Evolutionary conservation across 2,329 filamentous ascomycete genomes (phyloP).

Genomic region (Ceratocystis ficicola): DNA sequence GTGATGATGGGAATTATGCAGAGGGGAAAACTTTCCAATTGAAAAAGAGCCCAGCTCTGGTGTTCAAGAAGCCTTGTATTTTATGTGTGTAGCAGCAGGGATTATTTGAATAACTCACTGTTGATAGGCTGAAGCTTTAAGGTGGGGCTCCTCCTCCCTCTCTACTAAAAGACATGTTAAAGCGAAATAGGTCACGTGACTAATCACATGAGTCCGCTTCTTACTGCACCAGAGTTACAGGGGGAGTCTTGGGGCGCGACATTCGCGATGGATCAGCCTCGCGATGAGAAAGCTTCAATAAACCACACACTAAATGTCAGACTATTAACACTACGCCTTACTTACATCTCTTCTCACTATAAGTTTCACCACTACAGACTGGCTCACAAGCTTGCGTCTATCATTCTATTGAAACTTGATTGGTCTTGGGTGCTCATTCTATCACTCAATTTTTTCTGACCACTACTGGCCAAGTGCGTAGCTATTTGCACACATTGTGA

Average conservation of each 20-base stretch:
- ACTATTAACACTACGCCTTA: neutral
- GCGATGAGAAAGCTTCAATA: conserved; percentile 15
- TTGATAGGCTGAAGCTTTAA: conserved; percentile 12
- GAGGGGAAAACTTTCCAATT: neutral
- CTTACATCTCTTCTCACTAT: neutral
- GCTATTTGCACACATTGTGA: neutral
- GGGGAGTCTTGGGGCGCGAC: conserved; percentile 15
- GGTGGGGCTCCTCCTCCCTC: neutral
- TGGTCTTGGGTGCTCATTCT: neutral
- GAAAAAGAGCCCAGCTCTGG: neutral
- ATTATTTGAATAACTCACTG: conserved; percentile 15
- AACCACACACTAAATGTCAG: neutral
- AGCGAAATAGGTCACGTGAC: neutral
- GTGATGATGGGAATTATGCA: neutral
- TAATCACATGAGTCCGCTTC: conserved; percentile 1
- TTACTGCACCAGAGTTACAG: neutral
- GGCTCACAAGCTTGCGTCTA: neutral
- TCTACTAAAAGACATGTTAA: neutral
- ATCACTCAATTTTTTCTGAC: neutral
- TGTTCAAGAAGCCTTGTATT: neutral
- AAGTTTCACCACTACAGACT: neutral
- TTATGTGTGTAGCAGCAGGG: neutral
- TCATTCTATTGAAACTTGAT: neutral
- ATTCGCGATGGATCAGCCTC: conserved; percentile 22
- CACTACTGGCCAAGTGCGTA: neutral